Conservation (phyloP, 805 yeast species). For the Teunomyces kruisii region DNA sequence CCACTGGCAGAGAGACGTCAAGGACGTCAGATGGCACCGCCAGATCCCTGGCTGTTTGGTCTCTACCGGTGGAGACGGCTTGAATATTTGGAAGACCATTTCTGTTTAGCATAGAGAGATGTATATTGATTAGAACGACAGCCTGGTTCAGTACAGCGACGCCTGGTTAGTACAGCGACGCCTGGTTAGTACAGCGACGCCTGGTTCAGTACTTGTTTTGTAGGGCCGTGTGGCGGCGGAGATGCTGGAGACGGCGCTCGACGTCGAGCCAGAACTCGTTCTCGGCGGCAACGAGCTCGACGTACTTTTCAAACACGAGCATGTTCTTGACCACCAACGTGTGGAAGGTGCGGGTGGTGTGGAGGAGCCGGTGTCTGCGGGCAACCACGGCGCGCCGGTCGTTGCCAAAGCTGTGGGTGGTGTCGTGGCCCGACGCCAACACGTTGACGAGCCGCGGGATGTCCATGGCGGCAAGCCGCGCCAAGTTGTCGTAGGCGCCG, state of each 20-base stretch:
- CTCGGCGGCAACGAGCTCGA: slow-evolving; percentile 20
- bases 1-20: slow-evolving; percentile 97
- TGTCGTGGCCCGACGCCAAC: slow-evolving; percentile 15
- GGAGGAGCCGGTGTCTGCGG: slow-evolving; percentile 12
- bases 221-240: background rate
- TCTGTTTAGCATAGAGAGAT: slow-evolving; percentile 55
- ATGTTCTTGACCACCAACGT: slow-evolving; percentile 26
- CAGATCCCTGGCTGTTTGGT: slow-evolving; percentile 96
- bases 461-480: slow-evolving; percentile 23
- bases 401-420: slow-evolving; percentile 14
- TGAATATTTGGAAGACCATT: slow-evolving; percentile 94
- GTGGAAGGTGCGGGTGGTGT: slow-evolving; percentile 19
- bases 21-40: slow-evolving; percentile 96
- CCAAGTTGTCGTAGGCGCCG: slow-evolving; percentile 19
- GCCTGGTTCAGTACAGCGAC: no score
- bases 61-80: slow-evolving; percentile 93
- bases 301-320: slow-evolving; percentile 28
- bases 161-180: no score
- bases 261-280: slow-evolving; percentile 27
- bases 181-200: no score
- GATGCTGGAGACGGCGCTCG: slow-evolving; percentile 13
- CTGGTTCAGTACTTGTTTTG: background rate
- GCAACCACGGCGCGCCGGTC: slow-evolving; percentile 8
- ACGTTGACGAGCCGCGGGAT: slow-evolving; percentile 19
- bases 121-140: no score